Evolutionary conservation across 208 protist species (phyloP).

Genomic region (Trichomonas gallinae): DNA sequence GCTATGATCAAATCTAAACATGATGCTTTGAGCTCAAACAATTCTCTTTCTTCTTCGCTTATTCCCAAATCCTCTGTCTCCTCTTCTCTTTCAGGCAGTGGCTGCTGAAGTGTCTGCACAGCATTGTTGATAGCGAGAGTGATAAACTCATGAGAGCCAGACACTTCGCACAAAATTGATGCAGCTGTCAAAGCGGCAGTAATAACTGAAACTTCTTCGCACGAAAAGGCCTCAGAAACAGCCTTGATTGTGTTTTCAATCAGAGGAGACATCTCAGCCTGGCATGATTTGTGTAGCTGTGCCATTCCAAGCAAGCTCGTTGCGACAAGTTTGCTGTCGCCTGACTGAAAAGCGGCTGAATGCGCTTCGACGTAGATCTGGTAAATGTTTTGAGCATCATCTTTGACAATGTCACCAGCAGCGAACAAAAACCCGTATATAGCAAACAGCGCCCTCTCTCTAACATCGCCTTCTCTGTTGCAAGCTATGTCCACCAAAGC

Average conservation of each 20-base stretch:
- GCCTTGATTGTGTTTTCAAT: not conserved
- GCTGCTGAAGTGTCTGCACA: not conserved
- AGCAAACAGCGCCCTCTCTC: not conserved
- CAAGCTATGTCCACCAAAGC: not conserved
- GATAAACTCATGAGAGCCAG: not conserved
- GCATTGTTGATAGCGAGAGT: not conserved
- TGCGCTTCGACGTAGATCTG: not conserved
- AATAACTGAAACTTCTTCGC: not conserved
- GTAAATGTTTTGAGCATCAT: not conserved
- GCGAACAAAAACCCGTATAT: not conserved
- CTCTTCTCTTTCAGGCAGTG: not conserved
- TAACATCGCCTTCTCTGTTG: not conserved
- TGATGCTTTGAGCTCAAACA: not conserved
- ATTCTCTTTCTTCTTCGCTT: not conserved
- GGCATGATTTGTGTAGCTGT: not conserved
- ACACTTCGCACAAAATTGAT: not conserved
- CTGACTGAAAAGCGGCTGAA: not conserved
- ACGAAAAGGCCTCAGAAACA: not conserved
- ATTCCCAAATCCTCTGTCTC: not conserved
- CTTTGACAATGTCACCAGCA: not conserved
- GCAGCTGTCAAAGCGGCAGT: not conserved
- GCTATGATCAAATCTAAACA: not conserved
- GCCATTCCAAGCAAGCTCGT: not conserved
- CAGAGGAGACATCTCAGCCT: not conserved
- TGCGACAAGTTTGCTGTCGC: not conserved